A percentile compares a stretch with the other conserved stretches of the same genome.
Conservation (phyloP, 495 filamentous ascomycete genomes). For the Penicillium canescens region DNA sequence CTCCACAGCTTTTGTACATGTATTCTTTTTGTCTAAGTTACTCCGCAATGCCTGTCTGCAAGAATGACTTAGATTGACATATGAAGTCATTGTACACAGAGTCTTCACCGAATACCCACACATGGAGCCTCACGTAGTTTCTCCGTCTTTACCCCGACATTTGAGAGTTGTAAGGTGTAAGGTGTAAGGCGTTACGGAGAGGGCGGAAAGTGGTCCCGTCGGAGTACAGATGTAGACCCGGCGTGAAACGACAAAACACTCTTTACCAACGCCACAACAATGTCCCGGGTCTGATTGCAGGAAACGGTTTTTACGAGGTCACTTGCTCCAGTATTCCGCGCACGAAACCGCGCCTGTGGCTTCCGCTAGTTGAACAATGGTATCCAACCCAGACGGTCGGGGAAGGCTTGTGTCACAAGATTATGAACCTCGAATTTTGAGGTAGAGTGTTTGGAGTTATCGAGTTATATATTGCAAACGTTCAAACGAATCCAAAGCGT, state of each 20-base stretch:
- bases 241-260: background rate
- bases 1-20: background rate
- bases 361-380: conserved; percentile 16
- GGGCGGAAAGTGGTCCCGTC: too few relatives aligned
- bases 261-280: background rate
- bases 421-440: background rate
- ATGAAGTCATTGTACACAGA: background rate
- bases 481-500: too few relatives aligned
- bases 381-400: conserved; percentile 1
- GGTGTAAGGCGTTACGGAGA: too few relatives aligned
- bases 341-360: conserved; percentile 21
- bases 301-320: conserved; percentile 11
- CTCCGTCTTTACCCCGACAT: conserved; percentile 4
- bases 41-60: background rate
- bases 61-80: background rate
- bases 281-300: conserved; percentile 2
- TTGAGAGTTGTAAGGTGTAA: background rate
- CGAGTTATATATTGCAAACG: too few relatives aligned
- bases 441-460: too few relatives aligned
- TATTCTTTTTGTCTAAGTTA: background rate
- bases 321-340: conserved; percentile 13
- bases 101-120: background rate
- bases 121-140: background rate
- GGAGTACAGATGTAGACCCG: too few relatives aligned
- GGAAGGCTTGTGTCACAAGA: conserved; percentile 8